phyloP scores from a whole-genome alignment of 306 rosid species.

The Glycyrrhiza uralensis region DNA sequence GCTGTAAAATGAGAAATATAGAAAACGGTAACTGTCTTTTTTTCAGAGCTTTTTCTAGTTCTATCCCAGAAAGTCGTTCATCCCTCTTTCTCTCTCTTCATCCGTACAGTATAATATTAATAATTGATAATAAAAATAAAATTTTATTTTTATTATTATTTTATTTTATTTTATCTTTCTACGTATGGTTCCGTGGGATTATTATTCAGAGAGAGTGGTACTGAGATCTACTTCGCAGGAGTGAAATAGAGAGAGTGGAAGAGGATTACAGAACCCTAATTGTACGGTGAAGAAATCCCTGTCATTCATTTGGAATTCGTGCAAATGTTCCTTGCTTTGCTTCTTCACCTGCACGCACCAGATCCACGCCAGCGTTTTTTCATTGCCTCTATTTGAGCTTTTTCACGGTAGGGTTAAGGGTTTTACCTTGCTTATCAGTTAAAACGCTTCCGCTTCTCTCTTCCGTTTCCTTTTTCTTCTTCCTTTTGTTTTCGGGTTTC shows the following conservation, averaged over 20 bases:
- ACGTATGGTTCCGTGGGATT: slow-evolving; percentile 8
- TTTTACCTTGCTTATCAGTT: neutral
- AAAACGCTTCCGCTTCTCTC: too few relatives aligned
- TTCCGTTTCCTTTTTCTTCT: neutral
- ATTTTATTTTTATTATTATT: too few relatives aligned
- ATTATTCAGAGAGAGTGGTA: neutral
- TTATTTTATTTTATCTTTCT: neutral
- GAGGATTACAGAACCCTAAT: slow-evolving; percentile 46
- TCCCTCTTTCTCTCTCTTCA: slow-evolving; percentile 40
- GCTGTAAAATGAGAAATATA: neutral
- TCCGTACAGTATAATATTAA: too few relatives aligned
- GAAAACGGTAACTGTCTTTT: slow-evolving; percentile 26
- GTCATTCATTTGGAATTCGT: slow-evolving; percentile 31
- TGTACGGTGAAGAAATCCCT: slow-evolving; percentile 19
- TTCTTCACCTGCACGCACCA: slow-evolving; percentile 9
- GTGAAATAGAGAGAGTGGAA: slow-evolving; percentile 19
- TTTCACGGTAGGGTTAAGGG: slow-evolving; percentile 20
- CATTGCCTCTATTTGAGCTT: neutral
- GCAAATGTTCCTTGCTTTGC: neutral
- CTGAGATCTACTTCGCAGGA: slow-evolving; percentile 55
- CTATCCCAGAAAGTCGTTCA: too few relatives aligned
- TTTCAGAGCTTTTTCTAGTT: slow-evolving; percentile 6
- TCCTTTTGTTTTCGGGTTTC: neutral
- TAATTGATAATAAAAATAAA: too few relatives aligned
- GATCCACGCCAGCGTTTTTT: slow-evolving; percentile 46